Evolutionary conservation across 2,329 filamentous ascomycete genomes (phyloP), one percentile per base, ranked within the genome.

Genomic region (Aspergillus clavatus): DNA sequence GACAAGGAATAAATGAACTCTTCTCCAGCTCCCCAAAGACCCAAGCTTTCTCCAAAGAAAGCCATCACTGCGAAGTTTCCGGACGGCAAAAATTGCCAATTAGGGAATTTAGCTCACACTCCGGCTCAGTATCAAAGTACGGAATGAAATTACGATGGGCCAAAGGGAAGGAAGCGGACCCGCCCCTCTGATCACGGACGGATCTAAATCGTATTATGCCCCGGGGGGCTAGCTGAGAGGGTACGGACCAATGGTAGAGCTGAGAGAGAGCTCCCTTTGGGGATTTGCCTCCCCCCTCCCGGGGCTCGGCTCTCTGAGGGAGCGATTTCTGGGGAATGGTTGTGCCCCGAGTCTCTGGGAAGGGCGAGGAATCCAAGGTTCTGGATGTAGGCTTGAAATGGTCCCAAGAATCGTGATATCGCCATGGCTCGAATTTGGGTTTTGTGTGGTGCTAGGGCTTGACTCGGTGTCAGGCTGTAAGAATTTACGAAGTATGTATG

Each of bases 181-280:
- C n/a, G n/a, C n/a, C 24, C 22, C 19, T 19, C 28, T 11, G 38
- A 52, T 50, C 49, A 43, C 23, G 38, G 38, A 40, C 49, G 51
- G 51, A 52, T 52, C 49, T 52, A 22, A n/a, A 37, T 29, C 14
- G 28, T 27, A 22, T 45, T 50, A 42, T 52, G 51, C 48, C 51
- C 51, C 51, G 44, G 4, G 40, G 7, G 24, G 36, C 8, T 48
- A 51, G 36, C n/a, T 38, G 26, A 24, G 22, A 26, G 22, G 10
- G 2, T 21, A 11, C 22, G 14, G 26, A 19, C 48, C 49, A 54
- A 48, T 52, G 29, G 40, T 11, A 27, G 31, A 19, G 36, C 38
- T 39, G 10, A n/a, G 10, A 6, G 26, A 42, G 40, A 42, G 42
- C 44, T 26, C 24, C 38, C 28, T n/a, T n/a, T n/a, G 38, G 38